These are phyloP conservation scores for Tillandsia fasciculata DNA, from an alignment of 176 grass and related monocot species.

Conservation along the genomic window DNA sequence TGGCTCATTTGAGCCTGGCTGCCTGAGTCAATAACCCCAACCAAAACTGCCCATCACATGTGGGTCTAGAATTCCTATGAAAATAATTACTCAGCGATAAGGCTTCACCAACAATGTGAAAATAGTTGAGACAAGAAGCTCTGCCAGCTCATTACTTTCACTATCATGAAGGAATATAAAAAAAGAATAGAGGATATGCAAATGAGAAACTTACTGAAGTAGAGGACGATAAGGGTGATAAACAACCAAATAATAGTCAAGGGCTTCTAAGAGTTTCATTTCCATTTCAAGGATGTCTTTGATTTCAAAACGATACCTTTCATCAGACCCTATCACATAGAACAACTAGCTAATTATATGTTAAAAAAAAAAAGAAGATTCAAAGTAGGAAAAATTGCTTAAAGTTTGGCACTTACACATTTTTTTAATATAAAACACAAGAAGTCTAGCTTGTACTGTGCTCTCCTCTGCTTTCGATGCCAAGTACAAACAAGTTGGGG, in stretches of 20 bases:
- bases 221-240: constrained; percentile 91
- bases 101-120: too few species aligned
- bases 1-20: too few species aligned
- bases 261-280: constrained; percentile 97
- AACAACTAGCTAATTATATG: not conserved
- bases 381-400: constrained; percentile 3
- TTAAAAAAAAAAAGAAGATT: not conserved
- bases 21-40: too few species aligned
- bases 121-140: too few species aligned
- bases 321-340: constrained; percentile 44
- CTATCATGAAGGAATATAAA: constrained; percentile 1
- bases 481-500: constrained; percentile 95
- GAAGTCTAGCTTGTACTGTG: constrained; percentile 92
- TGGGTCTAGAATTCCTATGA: too few species aligned
- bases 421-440: constrained; percentile 99
- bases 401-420: constrained; percentile 48
- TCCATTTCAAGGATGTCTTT: constrained; percentile 99
- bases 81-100: too few species aligned
- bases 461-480: constrained; percentile 96
- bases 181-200: not conserved
- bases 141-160: too few species aligned
- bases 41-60: too few species aligned
- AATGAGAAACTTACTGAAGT: constrained; percentile 64
- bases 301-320: constrained; percentile 94
- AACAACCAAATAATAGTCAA: constrained; percentile 97